Evolutionary conservation across 2,329 filamentous ascomycete genomes (phyloP), one percentile per base, ranked within the genome.

Genomic region (Fusarium secorum): DNA sequence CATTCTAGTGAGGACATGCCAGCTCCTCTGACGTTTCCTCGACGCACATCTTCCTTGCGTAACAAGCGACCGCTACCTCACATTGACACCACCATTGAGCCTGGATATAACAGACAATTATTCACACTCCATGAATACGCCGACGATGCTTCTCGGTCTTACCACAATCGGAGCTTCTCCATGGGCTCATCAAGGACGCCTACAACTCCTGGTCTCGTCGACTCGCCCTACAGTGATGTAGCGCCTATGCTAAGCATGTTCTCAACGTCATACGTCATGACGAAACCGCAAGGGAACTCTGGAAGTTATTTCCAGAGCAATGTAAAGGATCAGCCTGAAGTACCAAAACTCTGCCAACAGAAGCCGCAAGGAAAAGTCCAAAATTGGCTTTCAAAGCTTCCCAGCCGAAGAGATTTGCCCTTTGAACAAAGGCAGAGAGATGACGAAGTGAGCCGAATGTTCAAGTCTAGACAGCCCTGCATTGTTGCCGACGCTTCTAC

Each of bases 401-500:
- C 39, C 0, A 8, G 11, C 8, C n/a, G 2, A 20, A 11, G 9
- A 3, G 52, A 17, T 1, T 20, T 18, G 3, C 5, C 22, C 13
- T 33, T 24, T n/a, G 28, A 10, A 8, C 28, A 33, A 8, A 46
- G 0, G 3, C 13, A 0, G n/a, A n/a, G 28, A 46, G n/a, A 39
- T 13, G 36, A 32, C 5, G 36, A 46, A 7, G 14, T 35, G 14
- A 14, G 5, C 11, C 7, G 4, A 4, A 5, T 2, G 9, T 33
- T 5, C 1, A 35, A 28, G 14, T 20, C 22, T 3, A 35, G 8
- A 18, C 30, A 35, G 5, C 11, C 39, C 5, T 8, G 3, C 10
- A 2, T 3, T 11, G 4, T 14, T 2, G 8, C 20, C 2, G 18
- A 18, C 1, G 2, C 39, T 13, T 5, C 53, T 1, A 4, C 15